Evolutionary conservation across 2,329 filamentous ascomycete species (phyloP).

Genomic region (Calonectria leucothoes): DNA sequence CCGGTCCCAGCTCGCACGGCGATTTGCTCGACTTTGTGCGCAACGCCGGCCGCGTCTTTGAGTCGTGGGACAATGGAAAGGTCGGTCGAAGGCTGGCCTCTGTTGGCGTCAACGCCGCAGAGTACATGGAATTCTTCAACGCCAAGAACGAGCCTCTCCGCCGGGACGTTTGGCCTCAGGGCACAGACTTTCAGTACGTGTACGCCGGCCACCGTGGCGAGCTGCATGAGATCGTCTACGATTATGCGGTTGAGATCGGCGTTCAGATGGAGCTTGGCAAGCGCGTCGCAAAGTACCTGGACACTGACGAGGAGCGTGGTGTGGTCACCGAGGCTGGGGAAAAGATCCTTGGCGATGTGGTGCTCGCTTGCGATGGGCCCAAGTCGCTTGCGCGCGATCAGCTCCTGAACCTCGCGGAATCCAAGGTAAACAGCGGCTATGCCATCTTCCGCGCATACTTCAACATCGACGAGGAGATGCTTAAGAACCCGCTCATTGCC

Average conservation of each 20-base stretch:
- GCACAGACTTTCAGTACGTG: not conserved
- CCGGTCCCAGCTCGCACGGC: not conserved
- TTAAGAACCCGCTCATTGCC: slow-evolving; percentile 3
- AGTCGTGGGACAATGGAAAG: slow-evolving; percentile 8
- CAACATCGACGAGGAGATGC: slow-evolving; percentile 5
- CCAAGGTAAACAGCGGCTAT: slow-evolving; percentile 16
- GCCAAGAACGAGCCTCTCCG: not conserved
- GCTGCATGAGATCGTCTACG: slow-evolving; percentile 20
- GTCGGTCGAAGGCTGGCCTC: not conserved
- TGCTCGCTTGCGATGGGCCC: slow-evolving; percentile 12
- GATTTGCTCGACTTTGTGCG: slow-evolving; percentile 13
- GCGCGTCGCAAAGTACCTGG: slow-evolving; percentile 4
- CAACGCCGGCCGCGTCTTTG: slow-evolving; percentile 12
- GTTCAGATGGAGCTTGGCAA: slow-evolving; percentile 9
- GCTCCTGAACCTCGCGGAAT: not conserved
- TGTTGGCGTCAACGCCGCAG: slow-evolving; percentile 6
- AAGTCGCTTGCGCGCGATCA: slow-evolving; percentile 14
- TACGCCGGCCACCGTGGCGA: slow-evolving; percentile 12
- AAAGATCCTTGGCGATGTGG: slow-evolving; percentile 9
- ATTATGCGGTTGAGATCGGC: slow-evolving; percentile 4
- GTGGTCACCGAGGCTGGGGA: not conserved
- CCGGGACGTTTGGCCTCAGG: not conserved
- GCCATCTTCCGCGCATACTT: slow-evolving; percentile 14
- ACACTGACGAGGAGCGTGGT: slow-evolving; percentile 5
- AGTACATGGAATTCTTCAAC: slow-evolving; percentile 13